These are phyloP conservation scores for Naganishia antarctica DNA, from an alignment of 768 basidiomycete species.

Conservation along the genomic window DNA sequence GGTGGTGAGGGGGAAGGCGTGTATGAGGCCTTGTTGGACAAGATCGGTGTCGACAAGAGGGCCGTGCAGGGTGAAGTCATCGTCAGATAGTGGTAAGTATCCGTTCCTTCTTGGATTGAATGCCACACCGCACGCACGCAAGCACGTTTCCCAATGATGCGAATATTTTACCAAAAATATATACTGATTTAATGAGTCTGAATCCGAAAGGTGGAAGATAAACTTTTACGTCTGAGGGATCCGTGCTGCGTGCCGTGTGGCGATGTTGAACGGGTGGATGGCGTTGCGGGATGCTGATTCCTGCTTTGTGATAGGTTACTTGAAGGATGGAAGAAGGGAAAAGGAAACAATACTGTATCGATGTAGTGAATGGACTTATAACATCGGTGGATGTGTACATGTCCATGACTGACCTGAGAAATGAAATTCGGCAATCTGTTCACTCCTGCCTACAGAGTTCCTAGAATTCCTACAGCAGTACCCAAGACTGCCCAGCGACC, in stretches of 20 bases:
- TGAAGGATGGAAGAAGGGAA: no score
- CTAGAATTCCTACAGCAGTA: no score
- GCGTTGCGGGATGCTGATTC: neutral
- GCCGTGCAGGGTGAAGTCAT: slow-evolving; percentile 87
- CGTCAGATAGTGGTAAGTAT: slow-evolving; percentile 46
- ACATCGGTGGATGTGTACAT: no score
- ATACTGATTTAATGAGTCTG: slow-evolving; percentile 35
- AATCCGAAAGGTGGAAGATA: slow-evolving; percentile 25
- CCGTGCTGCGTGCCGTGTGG: neutral
- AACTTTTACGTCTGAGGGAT: slow-evolving; percentile 26
- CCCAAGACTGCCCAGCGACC: no score
- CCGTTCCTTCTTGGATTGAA: neutral
- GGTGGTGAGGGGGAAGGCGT: slow-evolving; percentile 55
- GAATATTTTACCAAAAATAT: slow-evolving; percentile 22
- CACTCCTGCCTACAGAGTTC: no score
- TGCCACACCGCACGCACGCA: neutral
- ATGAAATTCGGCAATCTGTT: no score
- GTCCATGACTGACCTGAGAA: no score
- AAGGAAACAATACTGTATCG: no score
- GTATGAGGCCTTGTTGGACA: slow-evolving; percentile 67
- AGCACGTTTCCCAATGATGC: slow-evolving; percentile 19
- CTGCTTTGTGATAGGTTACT: no score
- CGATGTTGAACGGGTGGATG: neutral
- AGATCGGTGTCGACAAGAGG: slow-evolving; percentile 69
- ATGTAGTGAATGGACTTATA: no score